Percentiles rank a stretch among this genome's conserved stretches.
These are phyloP conservation scores for Suhomyces xylopsoci DNA, from an alignment of 805 yeast species.

Conservation along the genomic window DNA sequence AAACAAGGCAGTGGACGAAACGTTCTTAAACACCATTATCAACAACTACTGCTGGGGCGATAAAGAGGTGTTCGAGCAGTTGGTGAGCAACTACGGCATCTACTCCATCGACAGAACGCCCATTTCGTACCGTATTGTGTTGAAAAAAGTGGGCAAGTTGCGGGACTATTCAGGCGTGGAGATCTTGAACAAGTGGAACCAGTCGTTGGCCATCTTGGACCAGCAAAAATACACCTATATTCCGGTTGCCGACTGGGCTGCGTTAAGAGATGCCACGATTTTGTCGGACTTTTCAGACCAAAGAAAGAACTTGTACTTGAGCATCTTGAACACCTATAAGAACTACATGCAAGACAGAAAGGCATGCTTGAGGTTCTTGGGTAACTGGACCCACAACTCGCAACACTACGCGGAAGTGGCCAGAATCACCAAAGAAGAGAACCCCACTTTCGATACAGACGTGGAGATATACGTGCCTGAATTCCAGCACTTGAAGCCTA, in stretches of 20 bases:
- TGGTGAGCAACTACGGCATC: slow-evolving; percentile 56
- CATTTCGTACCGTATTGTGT: slow-evolving; percentile 66
- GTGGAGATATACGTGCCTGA: slow-evolving; percentile 21
- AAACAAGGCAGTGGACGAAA: slow-evolving; percentile 65
- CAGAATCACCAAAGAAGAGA: slow-evolving; percentile 19
- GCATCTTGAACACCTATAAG: slow-evolving; percentile 46
- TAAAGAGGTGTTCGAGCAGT: slow-evolving; percentile 58
- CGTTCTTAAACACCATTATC: slow-evolving; percentile 75
- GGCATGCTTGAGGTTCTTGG: slow-evolving; percentile 28
- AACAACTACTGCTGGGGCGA: slow-evolving; percentile 69
- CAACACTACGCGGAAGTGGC: slow-evolving; percentile 20
- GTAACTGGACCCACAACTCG: slow-evolving; percentile 28
- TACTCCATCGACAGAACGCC: slow-evolving; percentile 60
- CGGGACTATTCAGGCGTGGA: slow-evolving; percentile 48
- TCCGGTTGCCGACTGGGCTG: slow-evolving; percentile 84
- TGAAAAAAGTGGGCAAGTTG: slow-evolving; percentile 70
- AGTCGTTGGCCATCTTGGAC: slow-evolving; percentile 45
- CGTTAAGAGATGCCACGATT: slow-evolving; percentile 73
- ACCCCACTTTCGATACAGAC: slow-evolving; percentile 15
- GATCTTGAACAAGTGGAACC: slow-evolving; percentile 57
- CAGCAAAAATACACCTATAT: slow-evolving; percentile 54
- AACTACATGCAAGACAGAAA: slow-evolving; percentile 38
- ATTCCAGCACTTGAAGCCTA: slow-evolving; percentile 24
- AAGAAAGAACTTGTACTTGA: slow-evolving; percentile 53
- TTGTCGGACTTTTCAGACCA: slow-evolving; percentile 40